phyloP scores from a whole-genome alignment of 2,329 filamentous ascomycete species.

The Sarocladium brachiariae region DNA sequence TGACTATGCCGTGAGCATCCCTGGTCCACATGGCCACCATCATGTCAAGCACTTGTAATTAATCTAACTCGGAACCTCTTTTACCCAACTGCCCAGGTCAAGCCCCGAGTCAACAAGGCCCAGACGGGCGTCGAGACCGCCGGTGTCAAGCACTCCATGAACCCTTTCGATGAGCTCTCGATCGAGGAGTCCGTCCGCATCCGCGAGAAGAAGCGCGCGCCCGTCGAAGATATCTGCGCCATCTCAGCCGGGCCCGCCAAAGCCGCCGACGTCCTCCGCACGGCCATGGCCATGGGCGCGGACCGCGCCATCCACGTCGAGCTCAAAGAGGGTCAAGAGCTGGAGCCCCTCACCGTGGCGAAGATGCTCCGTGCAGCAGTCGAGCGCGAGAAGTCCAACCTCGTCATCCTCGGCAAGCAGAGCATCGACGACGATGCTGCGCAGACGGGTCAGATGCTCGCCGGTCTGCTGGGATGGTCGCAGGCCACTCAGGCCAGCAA shows the following conservation, averaged over 20 bases:
- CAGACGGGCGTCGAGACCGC: slow-evolving; percentile 85
- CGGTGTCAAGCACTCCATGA: slow-evolving; percentile 96
- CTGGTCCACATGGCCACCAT: too few species aligned
- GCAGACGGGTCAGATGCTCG: slow-evolving; percentile 98
- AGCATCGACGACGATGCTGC: slow-evolving; percentile 93
- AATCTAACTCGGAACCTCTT: too few species aligned
- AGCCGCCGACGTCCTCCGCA: slow-evolving; percentile 80
- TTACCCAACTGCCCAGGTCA: slow-evolving; percentile 49
- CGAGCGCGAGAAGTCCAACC: slow-evolving; percentile 77
- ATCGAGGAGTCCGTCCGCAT: slow-evolving; percentile 94
- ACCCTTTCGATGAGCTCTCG: slow-evolving; percentile 97
- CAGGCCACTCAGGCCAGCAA: slow-evolving; percentile 92
- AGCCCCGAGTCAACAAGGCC: slow-evolving; percentile 62
- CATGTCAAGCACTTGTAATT: too few species aligned
- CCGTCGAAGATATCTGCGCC: slow-evolving; percentile 86
- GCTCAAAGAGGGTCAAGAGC: slow-evolving; percentile 62
- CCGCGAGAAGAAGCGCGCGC: slow-evolving; percentile 73
- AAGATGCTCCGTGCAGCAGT: slow-evolving; percentile 80
- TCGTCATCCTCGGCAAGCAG: slow-evolving; percentile 95
- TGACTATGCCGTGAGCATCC: slow-evolving; percentile 66
- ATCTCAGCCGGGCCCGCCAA: slow-evolving; percentile 86
- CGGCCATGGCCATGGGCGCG: slow-evolving; percentile 97
- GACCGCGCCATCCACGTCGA: slow-evolving; percentile 89
- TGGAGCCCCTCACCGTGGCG: slow-evolving; percentile 87
- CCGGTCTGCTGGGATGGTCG: slow-evolving; percentile 82